Conservation (phyloP, 2,329 filamentous ascomycete species). For the Penicillium italicum region DNA sequence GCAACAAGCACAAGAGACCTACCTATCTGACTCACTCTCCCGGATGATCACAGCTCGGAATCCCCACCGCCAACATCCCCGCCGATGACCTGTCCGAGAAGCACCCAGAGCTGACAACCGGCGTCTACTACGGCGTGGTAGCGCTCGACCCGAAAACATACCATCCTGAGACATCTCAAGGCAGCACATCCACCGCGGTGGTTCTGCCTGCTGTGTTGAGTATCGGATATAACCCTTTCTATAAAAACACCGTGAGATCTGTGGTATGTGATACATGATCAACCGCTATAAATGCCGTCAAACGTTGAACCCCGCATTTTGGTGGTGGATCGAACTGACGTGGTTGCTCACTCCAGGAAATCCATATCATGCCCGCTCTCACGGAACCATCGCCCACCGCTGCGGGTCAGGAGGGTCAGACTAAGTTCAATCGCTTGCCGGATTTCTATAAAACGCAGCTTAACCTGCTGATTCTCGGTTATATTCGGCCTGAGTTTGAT, state of each 20-base stretch:
- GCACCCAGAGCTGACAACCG: conserved; percentile 60
- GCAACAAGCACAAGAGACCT: background rate
- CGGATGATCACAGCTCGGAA: conserved; percentile 65
- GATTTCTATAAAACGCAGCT: conserved; percentile 86
- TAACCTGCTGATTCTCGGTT: conserved; percentile 77
- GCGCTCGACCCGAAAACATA: conserved; percentile 56
- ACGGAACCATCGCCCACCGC: conserved; percentile 37
- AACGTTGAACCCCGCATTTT: background rate
- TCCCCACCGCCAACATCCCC: conserved; percentile 88
- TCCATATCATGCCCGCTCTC: conserved; percentile 81
- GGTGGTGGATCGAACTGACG: background rate
- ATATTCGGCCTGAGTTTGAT: conserved; percentile 83
- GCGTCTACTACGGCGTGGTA: conserved; percentile 93
- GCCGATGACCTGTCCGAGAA: conserved; percentile 61
- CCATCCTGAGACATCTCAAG: conserved; percentile 20
- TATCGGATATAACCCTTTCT: conserved; percentile 96
- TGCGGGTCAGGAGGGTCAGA: conserved; percentile 19
- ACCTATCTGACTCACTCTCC: conserved; percentile 1
- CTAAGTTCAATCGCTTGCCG: conserved; percentile 42
- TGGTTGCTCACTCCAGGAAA: conserved; percentile 53
- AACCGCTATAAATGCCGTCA: background rate
- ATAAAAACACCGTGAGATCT: conserved; percentile 81
- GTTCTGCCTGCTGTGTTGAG: conserved; percentile 88
- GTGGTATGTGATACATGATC: conserved; percentile 50
- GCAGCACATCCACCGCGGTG: conserved; percentile 17